phyloP scores from a whole-genome alignment of 2,329 filamentous ascomycete genomes.

The Lasiodiplodia sp. region DNA sequence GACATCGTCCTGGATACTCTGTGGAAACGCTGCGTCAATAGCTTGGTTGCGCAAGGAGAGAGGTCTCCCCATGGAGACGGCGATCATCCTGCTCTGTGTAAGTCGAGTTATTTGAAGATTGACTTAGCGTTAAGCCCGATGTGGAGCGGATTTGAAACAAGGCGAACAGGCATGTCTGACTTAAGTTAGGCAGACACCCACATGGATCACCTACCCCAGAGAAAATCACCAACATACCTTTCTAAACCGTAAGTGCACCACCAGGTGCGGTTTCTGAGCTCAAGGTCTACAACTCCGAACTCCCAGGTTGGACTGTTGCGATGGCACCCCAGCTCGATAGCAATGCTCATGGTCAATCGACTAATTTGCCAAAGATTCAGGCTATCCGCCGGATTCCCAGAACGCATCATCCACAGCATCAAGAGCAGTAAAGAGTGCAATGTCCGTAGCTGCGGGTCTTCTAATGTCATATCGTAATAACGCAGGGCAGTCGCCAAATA shows the following conservation, averaged over 20 bases:
- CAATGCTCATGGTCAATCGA: conserved; percentile 10
- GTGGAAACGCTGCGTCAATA: conserved; percentile 1
- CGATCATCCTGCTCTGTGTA: conserved; percentile 5
- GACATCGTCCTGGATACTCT: neutral
- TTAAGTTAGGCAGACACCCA: neutral
- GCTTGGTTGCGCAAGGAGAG: conserved; percentile 8
- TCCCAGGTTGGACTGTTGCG: conserved; percentile 12
- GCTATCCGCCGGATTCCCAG: conserved; percentile 1
- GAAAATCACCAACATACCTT: conserved; percentile 10
- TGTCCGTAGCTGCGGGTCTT: conserved; percentile 3
- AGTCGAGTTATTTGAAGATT: neutral
- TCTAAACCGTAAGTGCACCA: conserved; percentile 9
- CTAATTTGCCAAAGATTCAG: conserved; percentile 1
- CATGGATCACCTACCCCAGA: neutral
- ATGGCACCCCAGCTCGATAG: neutral
- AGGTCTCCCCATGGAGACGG: conserved; percentile 2
- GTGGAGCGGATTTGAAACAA: neutral
- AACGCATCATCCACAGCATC: conserved; percentile 5
- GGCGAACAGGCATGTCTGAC: neutral
- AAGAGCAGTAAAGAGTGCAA: conserved; percentile 1
- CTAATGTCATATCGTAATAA: conserved; percentile 9
- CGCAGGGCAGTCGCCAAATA: conserved; percentile 9
- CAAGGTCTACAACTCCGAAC: neutral
- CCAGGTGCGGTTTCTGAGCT: neutral
- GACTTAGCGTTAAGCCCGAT: too few relatives aligned